These are phyloP conservation scores for Tetrastigma voinierianum DNA, from an alignment of 164 flowering plant genomes.

Conservation along the genomic window DNA sequence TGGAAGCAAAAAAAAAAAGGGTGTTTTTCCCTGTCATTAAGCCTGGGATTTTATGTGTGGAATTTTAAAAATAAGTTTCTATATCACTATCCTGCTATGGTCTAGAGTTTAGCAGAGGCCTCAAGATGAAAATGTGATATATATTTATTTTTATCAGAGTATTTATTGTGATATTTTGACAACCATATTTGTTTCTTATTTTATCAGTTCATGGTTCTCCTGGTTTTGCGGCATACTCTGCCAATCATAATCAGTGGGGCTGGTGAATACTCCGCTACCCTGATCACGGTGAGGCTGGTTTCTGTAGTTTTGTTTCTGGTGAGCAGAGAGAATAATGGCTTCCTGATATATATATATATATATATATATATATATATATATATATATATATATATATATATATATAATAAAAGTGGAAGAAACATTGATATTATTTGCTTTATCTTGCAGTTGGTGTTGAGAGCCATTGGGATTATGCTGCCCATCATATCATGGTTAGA, in stretches of 20 bases:
- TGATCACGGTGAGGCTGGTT: conserved; percentile 46
- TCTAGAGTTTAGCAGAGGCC: too few relatives aligned
- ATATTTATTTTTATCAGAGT: background rate
- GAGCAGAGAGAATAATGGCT: background rate
- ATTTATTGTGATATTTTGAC: background rate
- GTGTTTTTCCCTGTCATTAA: too few relatives aligned
- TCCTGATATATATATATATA: too few relatives aligned
- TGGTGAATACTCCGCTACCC: conserved; percentile 51
- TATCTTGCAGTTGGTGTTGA: conserved; percentile 35
- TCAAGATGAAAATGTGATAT: too few relatives aligned
- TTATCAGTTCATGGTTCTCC: conserved; percentile 61
- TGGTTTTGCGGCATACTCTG: conserved; percentile 66
- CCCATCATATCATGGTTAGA: conserved; percentile 39
- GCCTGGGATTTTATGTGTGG: too few relatives aligned
- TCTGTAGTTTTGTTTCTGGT: background rate
- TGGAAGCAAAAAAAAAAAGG: too few relatives aligned
- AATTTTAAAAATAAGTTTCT: too few relatives aligned
- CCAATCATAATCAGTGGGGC: conserved; percentile 53
- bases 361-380: too few relatives aligned
- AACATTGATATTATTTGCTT: background rate
- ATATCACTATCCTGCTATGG: too few relatives aligned
- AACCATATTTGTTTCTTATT: background rate
- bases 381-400: too few relatives aligned
- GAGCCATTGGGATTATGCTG: conserved; percentile 44
- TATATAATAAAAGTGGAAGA: background rate